These are phyloP conservation scores for Rhizopus arrhizus DNA, from an alignment of 371 early-diverging fungal genomes.

Conservation along the genomic window DNA sequence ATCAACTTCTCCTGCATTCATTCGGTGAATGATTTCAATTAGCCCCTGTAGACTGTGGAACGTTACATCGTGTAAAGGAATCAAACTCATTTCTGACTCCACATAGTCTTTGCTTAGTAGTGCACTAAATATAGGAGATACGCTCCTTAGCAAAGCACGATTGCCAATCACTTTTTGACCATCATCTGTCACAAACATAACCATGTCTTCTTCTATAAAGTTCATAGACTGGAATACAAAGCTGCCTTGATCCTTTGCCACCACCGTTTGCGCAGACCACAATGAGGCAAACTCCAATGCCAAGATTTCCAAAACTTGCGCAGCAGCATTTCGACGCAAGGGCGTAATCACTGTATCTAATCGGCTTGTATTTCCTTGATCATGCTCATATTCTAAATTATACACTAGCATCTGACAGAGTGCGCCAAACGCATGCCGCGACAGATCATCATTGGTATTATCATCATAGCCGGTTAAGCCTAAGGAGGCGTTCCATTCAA, in stretches of 20 bases:
- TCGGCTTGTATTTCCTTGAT: background rate
- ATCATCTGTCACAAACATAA: conserved; percentile 29
- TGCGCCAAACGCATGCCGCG: conserved; percentile 18
- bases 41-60: conserved; percentile 15
- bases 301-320: conserved; percentile 37
- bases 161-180: conserved; percentile 12
- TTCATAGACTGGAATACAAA: background rate
- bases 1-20: conserved; percentile 7
- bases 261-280: conserved; percentile 7
- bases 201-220: background rate
- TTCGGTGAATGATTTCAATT: conserved; percentile 11
- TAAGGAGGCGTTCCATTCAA: conserved; percentile 17
- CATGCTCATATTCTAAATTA: conserved; percentile 24
- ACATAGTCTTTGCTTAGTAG: conserved; percentile 30
- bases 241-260: background rate
- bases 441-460: conserved; percentile 4
- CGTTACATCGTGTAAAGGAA: conserved; percentile 33
- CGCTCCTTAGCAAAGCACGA: conserved; percentile 14
- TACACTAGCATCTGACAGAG: conserved; percentile 45
- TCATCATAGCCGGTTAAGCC: conserved; percentile 9
- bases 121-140: conserved; percentile 35
- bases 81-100: conserved; percentile 20
- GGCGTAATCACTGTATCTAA: conserved; percentile 13
- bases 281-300: conserved; percentile 5
- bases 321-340: conserved; percentile 29